Evolutionary conservation across 495 filamentous ascomycete species (phyloP).

Genomic region (Penicillium cosmopolitanum): DNA sequence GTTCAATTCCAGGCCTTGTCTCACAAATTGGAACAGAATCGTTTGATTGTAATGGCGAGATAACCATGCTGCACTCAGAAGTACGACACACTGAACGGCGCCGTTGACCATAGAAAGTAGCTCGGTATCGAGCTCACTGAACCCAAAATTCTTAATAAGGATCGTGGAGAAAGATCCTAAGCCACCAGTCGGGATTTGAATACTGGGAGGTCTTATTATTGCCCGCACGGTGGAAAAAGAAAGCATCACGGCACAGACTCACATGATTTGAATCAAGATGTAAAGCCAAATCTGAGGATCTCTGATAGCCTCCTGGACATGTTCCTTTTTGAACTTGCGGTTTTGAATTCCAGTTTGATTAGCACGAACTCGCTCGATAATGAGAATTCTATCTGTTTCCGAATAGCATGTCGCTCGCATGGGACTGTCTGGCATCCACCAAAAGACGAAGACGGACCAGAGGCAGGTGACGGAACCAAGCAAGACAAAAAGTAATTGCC

Average conservation of each 20-base stretch:
- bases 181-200: conserved; percentile 54
- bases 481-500: conserved; percentile 59
- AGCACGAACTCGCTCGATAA: conserved; percentile 43
- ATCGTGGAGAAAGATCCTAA: conserved; percentile 61
- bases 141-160: conserved; percentile 39
- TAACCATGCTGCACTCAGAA: conserved; percentile 59
- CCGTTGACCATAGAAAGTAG: conserved; percentile 60
- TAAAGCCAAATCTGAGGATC: conserved; percentile 10
- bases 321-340: conserved; percentile 46
- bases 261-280: conserved; percentile 6
- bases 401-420: conserved; percentile 45
- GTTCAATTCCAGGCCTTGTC: not conserved
- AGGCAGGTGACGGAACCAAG: conserved; percentile 54
- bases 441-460: conserved; percentile 44
- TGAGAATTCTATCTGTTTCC: conserved; percentile 44
- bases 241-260: not conserved
- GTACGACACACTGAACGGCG: conserved; percentile 60
- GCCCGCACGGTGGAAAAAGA: too few species aligned
- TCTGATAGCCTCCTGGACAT: conserved; percentile 36
- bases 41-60: conserved; percentile 52
- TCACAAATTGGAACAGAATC: conserved; percentile 24
- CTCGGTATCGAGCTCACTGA: conserved; percentile 24
- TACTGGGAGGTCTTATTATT: not conserved
- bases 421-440: conserved; percentile 46
- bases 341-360: conserved; percentile 56